These are phyloP conservation scores for Ogataea pini DNA, from an alignment of 805 yeast species.

Conservation along the genomic window DNA sequence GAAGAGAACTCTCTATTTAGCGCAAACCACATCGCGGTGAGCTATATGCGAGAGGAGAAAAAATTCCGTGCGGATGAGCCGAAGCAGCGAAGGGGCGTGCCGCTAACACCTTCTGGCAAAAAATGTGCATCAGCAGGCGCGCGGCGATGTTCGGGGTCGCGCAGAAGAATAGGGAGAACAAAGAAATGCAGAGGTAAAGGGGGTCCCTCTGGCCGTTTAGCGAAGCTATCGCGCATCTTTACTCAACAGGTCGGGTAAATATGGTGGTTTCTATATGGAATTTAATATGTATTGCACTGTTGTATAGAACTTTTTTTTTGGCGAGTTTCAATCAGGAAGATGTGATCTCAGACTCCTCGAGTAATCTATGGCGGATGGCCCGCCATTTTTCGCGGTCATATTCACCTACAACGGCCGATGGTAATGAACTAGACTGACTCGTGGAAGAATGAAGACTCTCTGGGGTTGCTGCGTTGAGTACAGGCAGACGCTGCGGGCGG, in stretches of 20 bases:
- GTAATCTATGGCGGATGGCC: conserved; percentile 40
- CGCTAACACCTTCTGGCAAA: background rate
- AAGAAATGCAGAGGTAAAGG: background rate
- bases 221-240: background rate
- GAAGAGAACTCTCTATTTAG: background rate
- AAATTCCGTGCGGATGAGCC: background rate
- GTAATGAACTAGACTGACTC: conserved; percentile 42
- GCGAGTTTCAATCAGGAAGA: background rate
- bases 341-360: conserved; percentile 2
- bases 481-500: background rate
- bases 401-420: conserved; percentile 61
- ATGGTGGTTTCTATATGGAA: background rate
- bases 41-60: background rate
- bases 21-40: background rate
- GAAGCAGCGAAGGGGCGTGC: no score
- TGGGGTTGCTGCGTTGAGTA: conserved; percentile 13
- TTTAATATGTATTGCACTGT: background rate
- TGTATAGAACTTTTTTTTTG: background rate
- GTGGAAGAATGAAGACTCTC: conserved; percentile 24
- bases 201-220: background rate
- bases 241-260: background rate
- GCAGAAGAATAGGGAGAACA: conserved; percentile 1
- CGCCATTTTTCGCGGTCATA: conserved; percentile 70
- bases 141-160: background rate
- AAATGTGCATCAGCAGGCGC: background rate